Conservation (phyloP, 2,329 filamentous ascomycete species). For the Cryphonectria parasitica region DNA sequence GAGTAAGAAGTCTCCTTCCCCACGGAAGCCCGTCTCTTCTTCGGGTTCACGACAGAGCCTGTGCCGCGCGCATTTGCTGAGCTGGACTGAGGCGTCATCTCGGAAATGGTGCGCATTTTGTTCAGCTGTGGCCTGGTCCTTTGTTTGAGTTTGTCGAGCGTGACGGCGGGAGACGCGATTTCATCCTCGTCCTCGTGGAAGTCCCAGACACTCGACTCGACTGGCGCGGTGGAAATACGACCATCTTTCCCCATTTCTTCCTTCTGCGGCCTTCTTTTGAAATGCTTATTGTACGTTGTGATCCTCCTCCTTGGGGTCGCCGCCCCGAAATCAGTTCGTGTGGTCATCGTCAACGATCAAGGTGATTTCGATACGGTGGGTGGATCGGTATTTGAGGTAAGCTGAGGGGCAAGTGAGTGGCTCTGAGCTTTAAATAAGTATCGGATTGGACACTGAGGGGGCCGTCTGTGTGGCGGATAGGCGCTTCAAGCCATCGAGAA, state of each 20-base stretch:
- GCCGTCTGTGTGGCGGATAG: conserved; percentile 6
- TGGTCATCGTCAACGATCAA: conserved; percentile 30
- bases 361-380: conserved; percentile 4
- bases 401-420: conserved; percentile 1
- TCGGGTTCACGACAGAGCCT: conserved; percentile 22
- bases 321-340: conserved; percentile 31
- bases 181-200: conserved; percentile 29
- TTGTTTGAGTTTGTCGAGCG: conserved; percentile 25
- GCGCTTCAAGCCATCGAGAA: conserved; percentile 15
- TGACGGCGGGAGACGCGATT: conserved; percentile 27
- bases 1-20: conserved; percentile 13
- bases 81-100: conserved; percentile 6
- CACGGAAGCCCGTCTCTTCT: conserved; percentile 22
- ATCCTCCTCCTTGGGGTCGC: conserved; percentile 37
- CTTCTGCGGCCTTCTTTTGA: conserved; percentile 32
- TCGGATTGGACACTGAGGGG: conserved; percentile 3
- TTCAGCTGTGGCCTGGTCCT: conserved; percentile 10
- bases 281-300: conserved; percentile 38
- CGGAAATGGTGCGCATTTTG: conserved; percentile 17
- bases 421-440: conserved; percentile 20
- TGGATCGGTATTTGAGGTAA: conserved; percentile 1
- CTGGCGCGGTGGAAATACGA: conserved; percentile 24
- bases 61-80: conserved; percentile 13
- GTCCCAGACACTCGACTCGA: conserved; percentile 29
- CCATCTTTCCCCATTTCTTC: conserved; percentile 25